These are phyloP conservation scores for Lasiosphaeria miniovina DNA, from an alignment of 495 filamentous ascomycete genomes.

Conservation along the genomic window DNA sequence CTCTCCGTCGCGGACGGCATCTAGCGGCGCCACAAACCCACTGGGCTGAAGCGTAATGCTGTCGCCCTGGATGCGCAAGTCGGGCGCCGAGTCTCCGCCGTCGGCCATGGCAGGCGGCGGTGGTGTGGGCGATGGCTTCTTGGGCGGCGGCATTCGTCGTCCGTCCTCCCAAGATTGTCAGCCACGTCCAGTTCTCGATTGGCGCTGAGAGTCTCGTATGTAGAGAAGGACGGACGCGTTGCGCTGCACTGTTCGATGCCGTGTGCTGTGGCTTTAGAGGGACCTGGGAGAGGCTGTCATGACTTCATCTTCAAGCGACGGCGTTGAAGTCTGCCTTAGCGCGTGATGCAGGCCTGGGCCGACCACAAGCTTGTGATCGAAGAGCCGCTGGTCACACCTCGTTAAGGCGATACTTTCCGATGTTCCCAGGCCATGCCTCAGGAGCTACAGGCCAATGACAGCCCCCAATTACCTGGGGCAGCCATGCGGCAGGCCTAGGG, in stretches of 20 bases:
- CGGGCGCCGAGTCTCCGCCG: conserved; percentile 60
- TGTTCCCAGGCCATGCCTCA: background rate
- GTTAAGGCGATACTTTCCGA: conserved; percentile 3
- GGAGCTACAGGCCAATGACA: background rate
- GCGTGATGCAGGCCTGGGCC: background rate
- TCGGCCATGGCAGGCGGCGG: conserved; percentile 29
- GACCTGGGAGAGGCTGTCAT: background rate
- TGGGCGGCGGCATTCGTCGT: background rate
- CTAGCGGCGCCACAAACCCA: conserved; percentile 59
- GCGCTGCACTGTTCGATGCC: too few species aligned
- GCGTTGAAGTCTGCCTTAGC: too few species aligned
- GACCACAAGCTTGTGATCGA: background rate
- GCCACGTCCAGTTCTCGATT: too few species aligned
- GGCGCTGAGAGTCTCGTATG: too few species aligned
- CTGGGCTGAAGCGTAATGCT: conserved; percentile 77
- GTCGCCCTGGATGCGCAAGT: conserved; percentile 77
- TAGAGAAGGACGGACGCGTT: too few species aligned
- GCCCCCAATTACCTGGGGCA: too few species aligned
- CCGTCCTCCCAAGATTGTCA: too few species aligned
- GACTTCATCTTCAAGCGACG: background rate
- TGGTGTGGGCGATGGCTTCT: background rate
- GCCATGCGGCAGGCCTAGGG: background rate
- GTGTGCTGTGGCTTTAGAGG: background rate
- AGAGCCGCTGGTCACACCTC: background rate
- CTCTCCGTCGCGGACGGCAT: conserved; percentile 34